Evolutionary conservation across 805 yeast genomes (phyloP), one percentile per base, ranked within the genome.

Genomic region (Lipomyces mesembrius): DNA sequence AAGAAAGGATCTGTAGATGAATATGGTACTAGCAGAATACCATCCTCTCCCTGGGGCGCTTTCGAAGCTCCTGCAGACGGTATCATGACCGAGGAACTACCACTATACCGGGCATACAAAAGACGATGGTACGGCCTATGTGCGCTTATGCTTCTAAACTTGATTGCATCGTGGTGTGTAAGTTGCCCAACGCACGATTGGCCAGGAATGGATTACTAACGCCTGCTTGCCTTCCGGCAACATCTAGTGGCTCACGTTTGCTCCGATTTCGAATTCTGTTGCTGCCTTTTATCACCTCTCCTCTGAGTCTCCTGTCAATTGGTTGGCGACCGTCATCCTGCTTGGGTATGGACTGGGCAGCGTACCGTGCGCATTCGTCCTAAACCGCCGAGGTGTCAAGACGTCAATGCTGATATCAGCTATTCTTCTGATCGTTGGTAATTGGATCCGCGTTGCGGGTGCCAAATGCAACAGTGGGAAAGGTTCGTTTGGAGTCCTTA

Each of bases 61-160:
- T 1, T 37, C 43, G 43, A 37, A 37, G 17, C 43, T 12, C 1
- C 3, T 5, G 11, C 22, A 43, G 49, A 17, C 49, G 49, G 49
- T 17, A 43, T n/a, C 22, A 43, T 43, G 49, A 3, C 20, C 9
- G 49, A 37, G 39, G 39, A 17, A n/a, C 49, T 43, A 5, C 25
- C 49, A n/a, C 61, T 6, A 46, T 75, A 75, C 66, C 65, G 69
- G 53, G 66, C 73, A 1, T 76, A 74, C 70, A 73, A 71, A 53
- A 72, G 77, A n/a, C 71, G 79, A 27, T 76, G 79, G 79, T 61
- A 72, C 53, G 79, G 79, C 8, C 70, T 76, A 25, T 65, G 67
- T n/a, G 68, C 72, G 22, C 66, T 76, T 53, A 73, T 74, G 51
- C 66, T 75, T 8, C 60, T 76, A 56, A 76, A 76, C 67, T 70